phyloP scores from a whole-genome alignment of 495 filamentous ascomycete genomes.

The Xylaria cubensis region DNA sequence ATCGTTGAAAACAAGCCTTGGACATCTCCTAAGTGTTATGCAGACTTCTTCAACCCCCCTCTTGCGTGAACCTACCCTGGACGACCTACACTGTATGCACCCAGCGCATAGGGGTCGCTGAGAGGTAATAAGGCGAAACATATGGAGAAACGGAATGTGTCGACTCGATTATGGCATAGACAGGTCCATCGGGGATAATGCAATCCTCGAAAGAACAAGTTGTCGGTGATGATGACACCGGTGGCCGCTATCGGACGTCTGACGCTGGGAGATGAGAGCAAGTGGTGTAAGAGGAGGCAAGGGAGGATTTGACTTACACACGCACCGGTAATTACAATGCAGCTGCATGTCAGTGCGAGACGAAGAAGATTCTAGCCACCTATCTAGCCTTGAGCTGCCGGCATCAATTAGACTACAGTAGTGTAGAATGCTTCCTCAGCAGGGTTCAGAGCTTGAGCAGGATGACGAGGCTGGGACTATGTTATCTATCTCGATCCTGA shows the following conservation, averaged over 20 bases:
- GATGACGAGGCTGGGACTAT: conserved; percentile 13
- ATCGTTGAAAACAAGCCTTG: background rate
- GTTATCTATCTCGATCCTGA: background rate
- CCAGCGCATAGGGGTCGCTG: background rate
- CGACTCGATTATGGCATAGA: background rate
- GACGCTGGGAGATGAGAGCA: conserved; percentile 5
- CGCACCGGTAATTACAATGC: conserved; percentile 21
- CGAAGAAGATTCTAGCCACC: background rate
- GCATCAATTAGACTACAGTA: background rate
- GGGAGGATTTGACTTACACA: background rate
- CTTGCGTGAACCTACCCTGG: conserved; percentile 12
- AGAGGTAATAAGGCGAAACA: background rate
- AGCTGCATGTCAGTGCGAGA: conserved; percentile 14
- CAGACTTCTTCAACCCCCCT: background rate
- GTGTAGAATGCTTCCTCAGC: background rate
- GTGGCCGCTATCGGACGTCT: conserved; percentile 19
- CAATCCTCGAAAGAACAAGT: background rate
- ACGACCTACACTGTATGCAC: background rate
- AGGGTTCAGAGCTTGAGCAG: background rate
- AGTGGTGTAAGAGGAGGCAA: background rate
- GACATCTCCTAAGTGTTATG: background rate
- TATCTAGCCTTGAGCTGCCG: background rate
- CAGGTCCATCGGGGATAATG: background rate
- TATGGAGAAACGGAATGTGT: background rate
- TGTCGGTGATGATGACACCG: background rate